Conservation (phyloP, 2,329 filamentous ascomycete species). For the Sporothrix brasiliensis region DNA sequence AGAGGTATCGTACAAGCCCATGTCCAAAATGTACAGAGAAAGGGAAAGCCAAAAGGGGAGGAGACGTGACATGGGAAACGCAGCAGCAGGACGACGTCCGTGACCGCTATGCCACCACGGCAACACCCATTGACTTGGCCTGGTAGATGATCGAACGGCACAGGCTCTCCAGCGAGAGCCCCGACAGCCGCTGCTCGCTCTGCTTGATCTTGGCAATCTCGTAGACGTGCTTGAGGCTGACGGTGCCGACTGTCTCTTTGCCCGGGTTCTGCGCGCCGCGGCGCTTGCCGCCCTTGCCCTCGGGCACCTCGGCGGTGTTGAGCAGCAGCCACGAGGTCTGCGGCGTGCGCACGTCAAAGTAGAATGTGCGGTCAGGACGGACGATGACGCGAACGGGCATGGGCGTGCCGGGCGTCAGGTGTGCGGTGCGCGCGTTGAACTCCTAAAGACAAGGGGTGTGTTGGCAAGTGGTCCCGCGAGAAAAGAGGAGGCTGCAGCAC, state of each 20-base stretch:
- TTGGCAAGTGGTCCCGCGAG: background rate
- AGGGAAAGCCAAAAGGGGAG: background rate
- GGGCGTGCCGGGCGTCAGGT: conserved; percentile 80
- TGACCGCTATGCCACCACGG: conserved; percentile 61
- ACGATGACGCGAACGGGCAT: conserved; percentile 90
- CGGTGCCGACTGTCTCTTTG: conserved; percentile 75
- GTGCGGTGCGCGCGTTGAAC: conserved; percentile 91
- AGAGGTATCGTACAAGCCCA: conserved; percentile 25
- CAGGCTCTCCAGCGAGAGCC: conserved; percentile 68
- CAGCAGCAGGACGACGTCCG: no score
- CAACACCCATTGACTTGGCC: conserved; percentile 74
- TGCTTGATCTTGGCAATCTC: conserved; percentile 98
- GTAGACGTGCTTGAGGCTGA: conserved; percentile 94
- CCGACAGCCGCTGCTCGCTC: conserved; percentile 71
- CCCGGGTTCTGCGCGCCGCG: conserved; percentile 77
- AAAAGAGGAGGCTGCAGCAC: no score
- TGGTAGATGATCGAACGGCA: conserved; percentile 75
- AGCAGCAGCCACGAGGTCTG: conserved; percentile 90
- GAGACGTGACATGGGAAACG: background rate
- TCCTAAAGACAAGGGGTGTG: conserved; percentile 60
- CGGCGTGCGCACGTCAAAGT: conserved; percentile 90
- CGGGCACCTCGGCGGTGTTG: conserved; percentile 74
- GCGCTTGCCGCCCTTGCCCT: conserved; percentile 73
- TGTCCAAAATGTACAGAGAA: conserved; percentile 26
- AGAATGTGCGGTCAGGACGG: conserved; percentile 88